These are phyloP conservation scores for Chaetomium fimeti DNA, from an alignment of 495 filamentous ascomycete genomes.

Conservation along the genomic window DNA sequence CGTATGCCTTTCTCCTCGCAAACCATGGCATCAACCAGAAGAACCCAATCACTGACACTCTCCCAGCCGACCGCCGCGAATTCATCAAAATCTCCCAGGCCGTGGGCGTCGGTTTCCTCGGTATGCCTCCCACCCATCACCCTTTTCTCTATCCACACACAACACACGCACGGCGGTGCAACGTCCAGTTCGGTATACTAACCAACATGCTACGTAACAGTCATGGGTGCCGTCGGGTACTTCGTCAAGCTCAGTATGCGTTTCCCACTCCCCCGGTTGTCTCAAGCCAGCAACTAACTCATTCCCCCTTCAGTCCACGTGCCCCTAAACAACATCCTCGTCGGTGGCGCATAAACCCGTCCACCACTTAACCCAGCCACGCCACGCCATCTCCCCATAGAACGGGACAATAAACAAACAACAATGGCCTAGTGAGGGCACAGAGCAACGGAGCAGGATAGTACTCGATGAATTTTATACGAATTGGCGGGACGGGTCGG, in stretches of 20 bases:
- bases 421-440: too few relatives aligned
- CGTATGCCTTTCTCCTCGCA: conserved; percentile 50
- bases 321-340: conserved; percentile 48
- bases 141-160: not conserved
- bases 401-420: not conserved
- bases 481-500: too few relatives aligned
- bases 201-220: conserved; percentile 14
- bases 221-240: conserved; percentile 67
- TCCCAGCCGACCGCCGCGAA: conserved; percentile 68
- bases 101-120: conserved; percentile 66
- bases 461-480: too few relatives aligned
- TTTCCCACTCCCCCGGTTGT: not conserved
- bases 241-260: conserved; percentile 83
- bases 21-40: not conserved
- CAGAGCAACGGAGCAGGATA: too few relatives aligned
- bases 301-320: conserved; percentile 33
- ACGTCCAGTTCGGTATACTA: not conserved
- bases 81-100: conserved; percentile 96
- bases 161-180: too few relatives aligned
- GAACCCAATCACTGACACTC: not conserved
- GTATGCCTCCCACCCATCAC: conserved; percentile 21
- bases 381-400: too few relatives aligned
- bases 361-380: not conserved
- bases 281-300: not conserved
- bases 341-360: conserved; percentile 44